A percentile compares a stretch with the other conserved stretches of the same genome.
phyloP scores from a whole-genome alignment of 2,329 filamentous ascomycete genomes.

The Pseudocercospora vitis region DNA sequence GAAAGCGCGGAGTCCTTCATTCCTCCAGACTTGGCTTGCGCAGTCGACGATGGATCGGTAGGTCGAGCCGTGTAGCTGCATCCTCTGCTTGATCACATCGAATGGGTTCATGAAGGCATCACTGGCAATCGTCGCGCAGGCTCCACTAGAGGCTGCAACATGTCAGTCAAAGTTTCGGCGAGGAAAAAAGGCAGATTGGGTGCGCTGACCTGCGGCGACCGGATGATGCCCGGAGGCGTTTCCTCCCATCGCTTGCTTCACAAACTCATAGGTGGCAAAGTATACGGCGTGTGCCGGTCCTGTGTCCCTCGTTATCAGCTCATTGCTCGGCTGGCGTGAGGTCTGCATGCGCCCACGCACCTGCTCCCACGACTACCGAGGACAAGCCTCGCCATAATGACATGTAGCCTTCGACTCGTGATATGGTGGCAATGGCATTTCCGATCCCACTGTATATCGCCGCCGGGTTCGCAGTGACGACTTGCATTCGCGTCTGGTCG shows the following conservation, averaged over 20 bases:
- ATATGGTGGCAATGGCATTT: slow-evolving; percentile 90
- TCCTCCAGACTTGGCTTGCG: slow-evolving; percentile 80
- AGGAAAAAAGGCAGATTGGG: background rate
- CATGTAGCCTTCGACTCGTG: slow-evolving; percentile 81
- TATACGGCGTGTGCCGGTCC: slow-evolving; percentile 97
- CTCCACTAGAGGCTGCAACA: slow-evolving; percentile 79
- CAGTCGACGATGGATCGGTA: slow-evolving; percentile 87
- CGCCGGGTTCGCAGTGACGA: slow-evolving; percentile 78
- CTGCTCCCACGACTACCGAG: slow-evolving; percentile 92
- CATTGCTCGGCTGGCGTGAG: slow-evolving; percentile 3
- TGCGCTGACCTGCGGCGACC: slow-evolving; percentile 74
- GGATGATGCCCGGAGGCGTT: slow-evolving; percentile 90
- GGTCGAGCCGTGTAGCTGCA: slow-evolving; percentile 96
- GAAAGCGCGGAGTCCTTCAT: slow-evolving; percentile 86
- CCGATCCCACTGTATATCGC: slow-evolving; percentile 86
- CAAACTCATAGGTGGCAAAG: slow-evolving; percentile 95
- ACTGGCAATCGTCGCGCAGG: slow-evolving; percentile 91
- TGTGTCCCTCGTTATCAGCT: slow-evolving; percentile 45
- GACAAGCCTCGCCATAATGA: slow-evolving; percentile 96
- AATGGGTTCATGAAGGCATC: slow-evolving; percentile 99
- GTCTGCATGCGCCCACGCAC: slow-evolving; percentile 50
- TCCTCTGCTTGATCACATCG: slow-evolving; percentile 98
- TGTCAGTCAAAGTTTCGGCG: slow-evolving; percentile 10
- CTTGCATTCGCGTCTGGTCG: slow-evolving; percentile 90
- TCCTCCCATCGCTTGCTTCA: slow-evolving; percentile 93